Evolutionary conservation across 2,329 filamentous ascomycete genomes (phyloP), one percentile per base, ranked within the genome.

Genomic region (Aspergillus tamarii): DNA sequence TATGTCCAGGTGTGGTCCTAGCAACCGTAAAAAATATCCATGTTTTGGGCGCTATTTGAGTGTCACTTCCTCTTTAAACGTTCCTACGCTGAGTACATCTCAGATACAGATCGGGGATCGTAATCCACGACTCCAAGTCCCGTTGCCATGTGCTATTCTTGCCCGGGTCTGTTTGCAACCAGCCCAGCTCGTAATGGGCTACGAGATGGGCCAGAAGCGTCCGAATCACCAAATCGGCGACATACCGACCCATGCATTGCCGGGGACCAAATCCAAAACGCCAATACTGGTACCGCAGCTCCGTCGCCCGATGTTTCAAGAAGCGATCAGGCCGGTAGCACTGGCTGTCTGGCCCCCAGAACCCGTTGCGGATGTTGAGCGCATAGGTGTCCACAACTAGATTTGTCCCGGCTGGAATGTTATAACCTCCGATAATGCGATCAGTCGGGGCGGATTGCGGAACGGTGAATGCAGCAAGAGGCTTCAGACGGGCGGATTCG

Each of bases 311-410:
- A 12, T 19, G 45, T 23, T 36, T 53, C 14, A 65, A 11, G 39
- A 72, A 73, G 16, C 71, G 64, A 3, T 67, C 60, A 1, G 81
- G 81, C 0, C 76, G 72, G 64, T 77, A 83, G 6, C n/a, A 46
- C 3, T 68, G 57, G 21, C 66, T 63, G 65, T 83, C 80, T 0
- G 67, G 26, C 0, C 76, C 81, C 82, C 81, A 84, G 52, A 70
- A 75, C 7, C 67, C 61, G 57, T 80, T 74, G 7, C 68, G 67
- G 7, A 80, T 71, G 58, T 84, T 83, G n/a, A 84, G 67, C 3
- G 79, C 77, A 66, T 81, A 73, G 0, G 81, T 65, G 62, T 84
- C 82, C 1, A 84, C 76, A 3, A 84, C 68, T 56, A 82, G 77
- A 59, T 77, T 77, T 2, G 80, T 69, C 76, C 11, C 72, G 0